Conservation (phyloP, 495 filamentous ascomycete genomes). For the Lasiosphaeria miniovina region DNA sequence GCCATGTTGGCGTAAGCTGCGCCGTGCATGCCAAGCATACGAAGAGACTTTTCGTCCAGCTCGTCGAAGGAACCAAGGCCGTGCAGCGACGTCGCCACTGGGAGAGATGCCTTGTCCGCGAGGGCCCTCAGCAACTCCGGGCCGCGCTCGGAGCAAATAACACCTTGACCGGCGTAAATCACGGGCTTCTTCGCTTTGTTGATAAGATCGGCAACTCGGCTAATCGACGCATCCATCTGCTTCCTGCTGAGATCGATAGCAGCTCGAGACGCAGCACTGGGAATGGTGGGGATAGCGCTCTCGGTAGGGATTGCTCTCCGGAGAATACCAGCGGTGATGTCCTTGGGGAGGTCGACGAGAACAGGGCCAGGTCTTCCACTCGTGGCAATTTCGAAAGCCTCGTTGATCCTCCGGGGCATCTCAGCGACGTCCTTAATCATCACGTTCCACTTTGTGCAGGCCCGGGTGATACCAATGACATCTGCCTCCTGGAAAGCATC, state of each 20-base stretch:
- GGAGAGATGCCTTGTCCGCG: conserved; percentile 69
- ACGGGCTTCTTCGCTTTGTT: conserved; percentile 74
- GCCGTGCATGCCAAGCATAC: conserved; percentile 85
- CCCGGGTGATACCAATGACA: conserved; percentile 69
- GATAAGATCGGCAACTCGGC: conserved; percentile 63
- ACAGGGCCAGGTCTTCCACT: conserved; percentile 75
- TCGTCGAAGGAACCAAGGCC: conserved; percentile 77
- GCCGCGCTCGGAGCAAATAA: conserved; percentile 63
- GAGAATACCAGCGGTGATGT: conserved; percentile 68
- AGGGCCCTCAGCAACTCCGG: conserved; percentile 63
- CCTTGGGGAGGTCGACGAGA: conserved; percentile 75
- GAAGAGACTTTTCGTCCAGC: conserved; percentile 69
- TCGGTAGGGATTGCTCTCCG: conserved; percentile 65
- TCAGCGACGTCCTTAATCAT: conserved; percentile 80
- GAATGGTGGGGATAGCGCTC: conserved; percentile 60
- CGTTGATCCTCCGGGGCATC: conserved; percentile 73
- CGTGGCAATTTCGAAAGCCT: conserved; percentile 82
- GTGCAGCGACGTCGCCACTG: conserved; percentile 76
- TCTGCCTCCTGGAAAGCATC: conserved; percentile 83
- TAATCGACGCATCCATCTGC: conserved; percentile 59
- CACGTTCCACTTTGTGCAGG: conserved; percentile 84
- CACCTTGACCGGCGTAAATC: conserved; percentile 72
- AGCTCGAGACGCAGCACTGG: conserved; percentile 66
- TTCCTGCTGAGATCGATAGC: conserved; percentile 56
- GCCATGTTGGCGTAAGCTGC: conserved; percentile 76